Base-by-base conservation (phyloP, 2,329 filamentous ascomycete genomes). In the Xylariaceae sp. region DNA sequence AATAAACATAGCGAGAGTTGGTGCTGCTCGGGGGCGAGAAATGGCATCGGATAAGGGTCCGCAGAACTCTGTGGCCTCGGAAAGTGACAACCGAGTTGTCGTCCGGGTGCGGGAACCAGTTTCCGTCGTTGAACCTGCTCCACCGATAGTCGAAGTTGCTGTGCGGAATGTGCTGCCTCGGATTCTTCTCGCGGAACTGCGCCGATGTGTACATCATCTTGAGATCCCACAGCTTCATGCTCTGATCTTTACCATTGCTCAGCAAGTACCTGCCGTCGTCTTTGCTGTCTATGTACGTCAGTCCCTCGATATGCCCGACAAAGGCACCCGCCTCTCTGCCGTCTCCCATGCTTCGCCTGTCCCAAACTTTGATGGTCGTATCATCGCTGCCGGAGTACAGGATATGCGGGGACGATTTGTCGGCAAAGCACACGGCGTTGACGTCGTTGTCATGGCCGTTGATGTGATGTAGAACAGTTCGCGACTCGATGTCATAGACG, bases 321-420 rank as follows among this genome's bases (percentile, higher is more conserved):
- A 84, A 83, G 1, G 76, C 78, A 9, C 78, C 79, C 0, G 76
- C 78, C 42, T 78, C 74, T 19, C 90, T 77, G 2, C 81, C 79
- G 54, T 95, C 88, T 28, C 85, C 87, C 71, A 97, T 90, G 62
- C 84, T 90, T 66, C 92, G 77, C 33, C 90, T 78, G 57, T 98
- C 92, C 92, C 92, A 98, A 2, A 98, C 88, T 57, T 95, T 94
- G 54, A 97, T 76, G 1, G 88, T 94, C 2, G 85, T 83, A 57
- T 98, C 92, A 57, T 98, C 92, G 0, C 88, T 95, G 14, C 92
- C 92, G 0, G 89, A 96, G 64, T 96, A 97, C 3, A 98, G 71
- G 44, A 97, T 90, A 59, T 98, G 89, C 1, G 92, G 90, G 0
- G 87, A 94, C 19, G 77, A 76, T 44, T 81, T 81, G 62, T 97